phyloP scores from a whole-genome alignment of 2,329 filamentous ascomycete genomes.

The Sporothrix globosa region DNA sequence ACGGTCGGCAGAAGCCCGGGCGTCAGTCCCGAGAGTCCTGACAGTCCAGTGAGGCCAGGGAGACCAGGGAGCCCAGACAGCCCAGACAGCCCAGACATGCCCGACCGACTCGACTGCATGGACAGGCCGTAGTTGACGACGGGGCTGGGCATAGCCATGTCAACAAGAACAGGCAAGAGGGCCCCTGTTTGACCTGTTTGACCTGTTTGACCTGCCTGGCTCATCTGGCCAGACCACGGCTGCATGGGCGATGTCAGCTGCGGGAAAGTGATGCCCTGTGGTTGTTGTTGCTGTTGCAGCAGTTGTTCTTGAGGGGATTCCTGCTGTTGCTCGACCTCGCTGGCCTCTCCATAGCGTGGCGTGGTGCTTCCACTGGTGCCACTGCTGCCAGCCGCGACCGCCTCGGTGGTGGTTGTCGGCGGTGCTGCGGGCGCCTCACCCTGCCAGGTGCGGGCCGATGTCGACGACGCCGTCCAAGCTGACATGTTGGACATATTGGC shows the following conservation, averaged over 20 bases:
- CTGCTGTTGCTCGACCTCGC: neutral
- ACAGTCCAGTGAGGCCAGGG: neutral
- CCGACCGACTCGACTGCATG: neutral
- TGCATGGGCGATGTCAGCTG: neutral
- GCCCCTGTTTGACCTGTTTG: neutral
- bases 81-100: neutral
- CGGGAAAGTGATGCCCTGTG: neutral
- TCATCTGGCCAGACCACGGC: too few species aligned
- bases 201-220: neutral
- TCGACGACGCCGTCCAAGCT: neutral
- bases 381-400: neutral
- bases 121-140: constrained; percentile 3
- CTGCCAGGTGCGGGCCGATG: neutral
- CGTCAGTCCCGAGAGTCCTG: neutral
- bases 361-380: constrained; percentile 12
- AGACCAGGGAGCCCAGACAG: neutral
- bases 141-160: constrained; percentile 4
- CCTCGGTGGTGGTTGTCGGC: neutral
- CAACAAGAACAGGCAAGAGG: neutral
- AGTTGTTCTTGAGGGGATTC: too few species aligned
- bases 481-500: neutral
- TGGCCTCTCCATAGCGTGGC: neutral
- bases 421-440: neutral
- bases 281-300: neutral
- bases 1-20: neutral